A percentile compares a stretch with the other conserved stretches of the same genome.
Evolutionary conservation across 2,329 filamentous ascomycete species (phyloP).

Genomic region (Aspergillus awamori): DNA sequence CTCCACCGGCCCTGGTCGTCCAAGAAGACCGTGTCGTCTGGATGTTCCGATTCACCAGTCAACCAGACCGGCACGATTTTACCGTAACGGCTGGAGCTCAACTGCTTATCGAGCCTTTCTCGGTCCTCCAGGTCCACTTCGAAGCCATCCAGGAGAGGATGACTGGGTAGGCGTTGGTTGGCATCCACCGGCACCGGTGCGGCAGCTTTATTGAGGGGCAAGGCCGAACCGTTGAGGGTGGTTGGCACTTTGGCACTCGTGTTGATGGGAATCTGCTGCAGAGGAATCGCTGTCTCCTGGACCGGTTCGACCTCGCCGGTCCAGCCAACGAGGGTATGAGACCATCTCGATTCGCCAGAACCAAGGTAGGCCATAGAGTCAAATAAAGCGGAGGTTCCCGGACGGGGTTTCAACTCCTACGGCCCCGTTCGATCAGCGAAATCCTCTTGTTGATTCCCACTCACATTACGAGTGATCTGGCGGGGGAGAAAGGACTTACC

Average conservation of each 20-base stretch:
- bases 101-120: conserved; percentile 70
- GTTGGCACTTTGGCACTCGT: conserved; percentile 30
- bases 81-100: conserved; percentile 73
- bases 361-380: conserved; percentile 88
- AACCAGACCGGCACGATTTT: conserved; percentile 89
- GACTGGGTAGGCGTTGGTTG: conserved; percentile 57
- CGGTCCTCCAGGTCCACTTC: conserved; percentile 72
- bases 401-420: conserved; percentile 74
- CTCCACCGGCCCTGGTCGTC: conserved; percentile 86
- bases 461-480: neutral
- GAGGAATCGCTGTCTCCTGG: conserved; percentile 28
- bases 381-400: conserved; percentile 88
- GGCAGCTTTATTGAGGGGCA: conserved; percentile 71
- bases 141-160: conserved; percentile 67
- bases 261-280: conserved; percentile 37
- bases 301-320: conserved; percentile 78
- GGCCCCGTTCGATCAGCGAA: conserved; percentile 13
- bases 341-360: conserved; percentile 81
- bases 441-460: neutral
- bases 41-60: conserved; percentile 71
- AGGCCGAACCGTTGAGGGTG: conserved; percentile 33
- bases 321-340: conserved; percentile 91
- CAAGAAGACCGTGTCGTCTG: conserved; percentile 69
- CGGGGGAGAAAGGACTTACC: conserved; percentile 44
- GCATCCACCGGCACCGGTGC: conserved; percentile 76